phyloP scores from a whole-genome alignment of 1,284 basidiomycete species.

The Termitomyces sp. region DNA sequence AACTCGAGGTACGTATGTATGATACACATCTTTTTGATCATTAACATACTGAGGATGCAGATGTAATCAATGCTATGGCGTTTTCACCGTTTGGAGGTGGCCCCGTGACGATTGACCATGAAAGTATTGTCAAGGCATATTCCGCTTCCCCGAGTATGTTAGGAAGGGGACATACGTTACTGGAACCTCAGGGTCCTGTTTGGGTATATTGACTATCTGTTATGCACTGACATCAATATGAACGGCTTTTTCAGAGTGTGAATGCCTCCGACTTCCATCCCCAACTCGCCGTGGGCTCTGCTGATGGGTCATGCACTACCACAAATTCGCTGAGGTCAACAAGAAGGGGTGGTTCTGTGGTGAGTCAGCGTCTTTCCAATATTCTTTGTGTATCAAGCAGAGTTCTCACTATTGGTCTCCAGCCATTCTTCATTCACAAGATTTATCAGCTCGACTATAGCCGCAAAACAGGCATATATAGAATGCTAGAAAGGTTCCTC shows the following conservation, averaged over 20 bases:
- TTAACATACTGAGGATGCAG: conserved; percentile 29
- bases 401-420: background rate
- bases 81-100: conserved; percentile 65
- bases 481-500: conserved; percentile 81
- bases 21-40: background rate
- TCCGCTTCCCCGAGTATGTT: conserved; percentile 67
- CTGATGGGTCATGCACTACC: conserved; percentile 75
- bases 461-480: conserved; percentile 60
- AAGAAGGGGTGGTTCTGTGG: conserved; percentile 61
- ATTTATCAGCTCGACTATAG: conserved; percentile 87
- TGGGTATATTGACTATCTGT: conserved; percentile 48
- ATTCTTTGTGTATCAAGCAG: background rate
- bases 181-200: conserved; percentile 73
- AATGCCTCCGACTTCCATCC: conserved; percentile 81
- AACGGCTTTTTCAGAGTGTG: conserved; percentile 46
- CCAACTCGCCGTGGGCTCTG: conserved; percentile 73
- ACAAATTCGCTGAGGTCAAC: conserved; percentile 69
- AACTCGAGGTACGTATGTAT: conserved; percentile 53
- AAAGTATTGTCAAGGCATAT: conserved; percentile 71
- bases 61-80: conserved; percentile 62
- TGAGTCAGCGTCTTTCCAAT: conserved; percentile 30
- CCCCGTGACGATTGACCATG: conserved; percentile 70
- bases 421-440: conserved; percentile 77
- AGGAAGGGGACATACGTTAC: conserved; percentile 64
- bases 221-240: background rate